These are phyloP conservation scores for Monosporascus sp. DNA, from an alignment of 2,329 filamentous ascomycete species.

Conservation along the genomic window DNA sequence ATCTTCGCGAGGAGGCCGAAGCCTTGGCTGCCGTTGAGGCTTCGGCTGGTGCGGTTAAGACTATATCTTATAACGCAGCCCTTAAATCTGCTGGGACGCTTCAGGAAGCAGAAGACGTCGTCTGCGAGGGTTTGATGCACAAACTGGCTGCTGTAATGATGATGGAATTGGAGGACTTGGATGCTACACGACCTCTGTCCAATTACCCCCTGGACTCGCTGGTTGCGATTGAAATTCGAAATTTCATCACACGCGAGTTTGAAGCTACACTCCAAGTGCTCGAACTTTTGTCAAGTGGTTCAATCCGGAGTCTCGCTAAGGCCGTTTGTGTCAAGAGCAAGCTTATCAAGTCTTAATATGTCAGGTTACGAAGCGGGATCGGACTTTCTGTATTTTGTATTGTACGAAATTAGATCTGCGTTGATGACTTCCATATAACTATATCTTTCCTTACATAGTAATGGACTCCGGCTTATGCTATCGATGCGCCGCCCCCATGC, in stretches of 20 bases:
- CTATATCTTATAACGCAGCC: conserved; percentile 38
- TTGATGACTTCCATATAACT: too few relatives aligned
- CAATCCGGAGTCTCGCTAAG: conserved; percentile 42
- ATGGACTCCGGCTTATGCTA: too few relatives aligned
- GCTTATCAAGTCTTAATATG: conserved; percentile 24
- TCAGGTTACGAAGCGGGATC: background rate
- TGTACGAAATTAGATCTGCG: too few relatives aligned
- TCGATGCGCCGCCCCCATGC: too few relatives aligned
- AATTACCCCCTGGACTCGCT: conserved; percentile 43
- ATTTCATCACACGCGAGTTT: conserved; percentile 45
- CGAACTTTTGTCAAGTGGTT: conserved; percentile 48
- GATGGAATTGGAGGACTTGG: conserved; percentile 43
- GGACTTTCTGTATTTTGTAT: background rate
- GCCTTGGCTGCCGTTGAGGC: conserved; percentile 30
- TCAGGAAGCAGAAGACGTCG: conserved; percentile 39
- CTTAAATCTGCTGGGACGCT: conserved; percentile 36
- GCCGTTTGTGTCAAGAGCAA: conserved; percentile 43
- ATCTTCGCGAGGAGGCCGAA: conserved; percentile 37
- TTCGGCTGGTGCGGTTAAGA: conserved; percentile 14
- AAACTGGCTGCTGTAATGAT: conserved; percentile 45
- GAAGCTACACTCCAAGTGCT: conserved; percentile 48
- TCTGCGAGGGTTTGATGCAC: conserved; percentile 38
- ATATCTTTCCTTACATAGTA: too few relatives aligned
- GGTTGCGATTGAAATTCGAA: conserved; percentile 44
- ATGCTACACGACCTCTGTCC: conserved; percentile 34